A percentile compares a stretch with the other conserved stretches of the same genome.
Conservation (phyloP, 768 basidiomycete species). For the Suillus occidentalis region DNA sequence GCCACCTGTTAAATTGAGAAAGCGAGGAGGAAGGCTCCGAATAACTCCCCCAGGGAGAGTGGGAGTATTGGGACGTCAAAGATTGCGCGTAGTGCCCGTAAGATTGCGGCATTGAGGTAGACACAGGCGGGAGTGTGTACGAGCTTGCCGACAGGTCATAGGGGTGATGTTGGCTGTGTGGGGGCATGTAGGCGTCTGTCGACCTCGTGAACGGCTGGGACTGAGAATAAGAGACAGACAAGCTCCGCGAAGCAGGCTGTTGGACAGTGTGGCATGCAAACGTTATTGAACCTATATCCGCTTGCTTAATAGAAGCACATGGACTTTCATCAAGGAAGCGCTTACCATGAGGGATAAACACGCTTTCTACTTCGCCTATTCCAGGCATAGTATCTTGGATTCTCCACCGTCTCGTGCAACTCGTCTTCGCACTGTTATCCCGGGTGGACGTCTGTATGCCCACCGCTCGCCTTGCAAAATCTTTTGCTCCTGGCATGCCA, state of each 20-base stretch:
- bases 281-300: slow-evolving; percentile 35
- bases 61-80: slow-evolving; percentile 26
- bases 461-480: slow-evolving; percentile 60
- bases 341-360: slow-evolving; percentile 88
- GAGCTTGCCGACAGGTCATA: slow-evolving; percentile 29
- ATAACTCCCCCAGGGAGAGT: slow-evolving; percentile 27
- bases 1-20: slow-evolving; percentile 31
- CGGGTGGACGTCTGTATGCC: slow-evolving; percentile 56
- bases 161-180: slow-evolving; percentile 23
- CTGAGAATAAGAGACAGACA: slow-evolving; percentile 19
- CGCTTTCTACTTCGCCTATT: slow-evolving; percentile 74
- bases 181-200: slow-evolving; percentile 27
- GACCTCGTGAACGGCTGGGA: slow-evolving; percentile 25
- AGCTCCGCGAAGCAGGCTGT: slow-evolving; percentile 21
- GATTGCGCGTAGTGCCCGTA: slow-evolving; percentile 27
- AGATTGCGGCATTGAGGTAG: slow-evolving; percentile 23
- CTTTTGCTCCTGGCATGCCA: slow-evolving; percentile 42
- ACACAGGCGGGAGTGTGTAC: slow-evolving; percentile 35
- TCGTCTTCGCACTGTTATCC: slow-evolving; percentile 76
- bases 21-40: slow-evolving; percentile 29
- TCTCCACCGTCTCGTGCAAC: slow-evolving; percentile 83
- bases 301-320: slow-evolving; percentile 25
- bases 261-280: slow-evolving; percentile 41
- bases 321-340: slow-evolving; percentile 37
- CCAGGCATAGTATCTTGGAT: slow-evolving; percentile 65